Percentiles rank a stretch among this genome's conserved stretches.
Evolutionary conservation across 306 rosid species (phyloP).

Genomic region (Medicago lupulina): DNA sequence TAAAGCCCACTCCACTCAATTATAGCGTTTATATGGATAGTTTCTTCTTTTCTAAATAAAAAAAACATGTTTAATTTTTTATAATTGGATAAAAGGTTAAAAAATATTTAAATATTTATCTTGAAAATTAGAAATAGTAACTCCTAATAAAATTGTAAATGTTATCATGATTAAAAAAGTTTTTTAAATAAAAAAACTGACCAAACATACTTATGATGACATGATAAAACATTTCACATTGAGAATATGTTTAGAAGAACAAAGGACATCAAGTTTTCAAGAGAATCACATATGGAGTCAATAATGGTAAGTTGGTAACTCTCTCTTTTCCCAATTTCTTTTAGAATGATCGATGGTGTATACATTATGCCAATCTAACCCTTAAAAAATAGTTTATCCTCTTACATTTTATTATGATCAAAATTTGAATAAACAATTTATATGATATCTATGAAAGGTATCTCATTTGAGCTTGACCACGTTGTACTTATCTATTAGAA

Average conservation of each 20-base stretch:
- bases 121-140: neutral
- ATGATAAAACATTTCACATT: neutral
- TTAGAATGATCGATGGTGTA: neutral
- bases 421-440: neutral
- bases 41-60: too few relatives aligned
- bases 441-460: constrained; percentile 3
- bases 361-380: neutral
- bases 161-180: too few relatives aligned
- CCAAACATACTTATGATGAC: neutral
- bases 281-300: neutral
- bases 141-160: neutral
- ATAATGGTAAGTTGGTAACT: too few relatives aligned
- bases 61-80: too few relatives aligned
- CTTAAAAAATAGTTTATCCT: neutral
- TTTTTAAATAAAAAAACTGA: too few relatives aligned
- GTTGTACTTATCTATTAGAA: constrained; percentile 29
- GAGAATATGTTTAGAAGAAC: neutral
- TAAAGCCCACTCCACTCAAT: too few relatives aligned
- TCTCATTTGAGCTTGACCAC: constrained; percentile 14
- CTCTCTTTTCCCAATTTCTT: too few relatives aligned
- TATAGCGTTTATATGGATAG: too few relatives aligned
- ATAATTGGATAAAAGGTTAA: too few relatives aligned
- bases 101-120: neutral
- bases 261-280: neutral
- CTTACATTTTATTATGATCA: neutral